A percentile compares a stretch with the other conserved stretches of the same genome.
Conservation (phyloP, 2,329 filamentous ascomycete species). For the Hysterium pulicare region DNA sequence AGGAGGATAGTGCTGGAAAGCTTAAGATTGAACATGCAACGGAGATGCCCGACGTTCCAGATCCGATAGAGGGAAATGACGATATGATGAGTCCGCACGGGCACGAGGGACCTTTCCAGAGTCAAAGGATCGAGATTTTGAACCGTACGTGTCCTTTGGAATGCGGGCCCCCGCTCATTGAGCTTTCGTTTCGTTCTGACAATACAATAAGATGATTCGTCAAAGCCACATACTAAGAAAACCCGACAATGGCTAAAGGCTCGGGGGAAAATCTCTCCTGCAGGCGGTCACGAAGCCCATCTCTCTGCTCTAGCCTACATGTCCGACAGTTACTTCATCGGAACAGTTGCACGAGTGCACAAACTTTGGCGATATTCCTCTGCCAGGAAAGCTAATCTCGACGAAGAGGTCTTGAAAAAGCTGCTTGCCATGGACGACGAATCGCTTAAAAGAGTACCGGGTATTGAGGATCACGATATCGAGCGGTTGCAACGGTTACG, state of each 20-base stretch:
- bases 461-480: conserved; percentile 52
- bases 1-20: conserved; percentile 58
- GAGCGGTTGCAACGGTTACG: conserved; percentile 32
- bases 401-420: conserved; percentile 43
- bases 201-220: conserved; percentile 35
- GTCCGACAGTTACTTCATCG: conserved; percentile 90
- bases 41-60: conserved; percentile 47
- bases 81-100: conserved; percentile 25
- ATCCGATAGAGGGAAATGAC: conserved; percentile 41
- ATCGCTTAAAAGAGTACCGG: conserved; percentile 40
- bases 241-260: conserved; percentile 69
- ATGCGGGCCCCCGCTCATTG: too few species aligned
- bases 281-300: conserved; percentile 75
- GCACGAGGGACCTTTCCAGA: conserved; percentile 54
- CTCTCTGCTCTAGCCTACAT: conserved; percentile 88
- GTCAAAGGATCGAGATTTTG: conserved; percentile 53
- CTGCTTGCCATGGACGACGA: conserved; percentile 45
- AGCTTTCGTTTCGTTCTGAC: conserved; percentile 18
- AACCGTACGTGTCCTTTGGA: conserved; percentile 46
- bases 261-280: conserved; percentile 67
- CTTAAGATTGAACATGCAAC: conserved; percentile 63
- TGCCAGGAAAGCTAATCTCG: conserved; percentile 36
- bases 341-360: conserved; percentile 78
- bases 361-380: conserved; percentile 70
- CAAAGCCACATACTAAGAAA: conserved; percentile 62